Base-by-base conservation (phyloP, 805 yeast genomes). In the Pichia pseudocactophila region DNA sequence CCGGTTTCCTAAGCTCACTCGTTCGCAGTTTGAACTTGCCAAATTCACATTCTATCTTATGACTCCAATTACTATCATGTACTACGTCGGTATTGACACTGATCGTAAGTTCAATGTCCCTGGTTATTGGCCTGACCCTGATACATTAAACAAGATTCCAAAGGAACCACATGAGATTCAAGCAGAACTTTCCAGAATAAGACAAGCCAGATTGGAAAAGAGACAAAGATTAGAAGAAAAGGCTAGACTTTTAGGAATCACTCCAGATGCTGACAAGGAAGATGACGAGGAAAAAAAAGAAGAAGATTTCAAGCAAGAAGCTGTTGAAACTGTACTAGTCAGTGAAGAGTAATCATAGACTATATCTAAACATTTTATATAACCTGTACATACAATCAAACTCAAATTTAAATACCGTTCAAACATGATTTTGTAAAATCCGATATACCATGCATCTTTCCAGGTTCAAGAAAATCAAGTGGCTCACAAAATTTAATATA, bases 61-160 rank as follows among this genome's bases (percentile, higher is more conserved):
- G 52, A 77, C 94, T 1, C 97, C 97, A 0, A 83, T 89, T 37
- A 73, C 76, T n/a, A 82, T 87, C 56, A 89, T 89, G 97, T 82
- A 86, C 63, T 89, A 82, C 54, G 89, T 87, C 36, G 97, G 97
- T 58, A 74, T 82, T 32, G 89, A 89, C 54, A 82, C 97, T 2
- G 95, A 89, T 61, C 76, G 71, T 53, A 89, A 87, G 66, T 78
- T 89, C 61, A 85, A 87, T 57, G 80, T 88, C 37, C 94, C 95
- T 8, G 96, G 96, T 17, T 89, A 86, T 64, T 88, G 96, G 95
- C 97, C 97, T 3, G 97, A 88, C 60, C 96, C 96, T 34, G 82
- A 83, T 34, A 82, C 96, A 2, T 70, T 87, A 51, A 88, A 89
- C 59, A 82, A 85, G 63, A 80, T 89, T 30, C 97, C 97, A 3